Base-by-base conservation (phyloP, 2,329 filamentous ascomycete genomes). In the Sphaerulina populicola region DNA sequence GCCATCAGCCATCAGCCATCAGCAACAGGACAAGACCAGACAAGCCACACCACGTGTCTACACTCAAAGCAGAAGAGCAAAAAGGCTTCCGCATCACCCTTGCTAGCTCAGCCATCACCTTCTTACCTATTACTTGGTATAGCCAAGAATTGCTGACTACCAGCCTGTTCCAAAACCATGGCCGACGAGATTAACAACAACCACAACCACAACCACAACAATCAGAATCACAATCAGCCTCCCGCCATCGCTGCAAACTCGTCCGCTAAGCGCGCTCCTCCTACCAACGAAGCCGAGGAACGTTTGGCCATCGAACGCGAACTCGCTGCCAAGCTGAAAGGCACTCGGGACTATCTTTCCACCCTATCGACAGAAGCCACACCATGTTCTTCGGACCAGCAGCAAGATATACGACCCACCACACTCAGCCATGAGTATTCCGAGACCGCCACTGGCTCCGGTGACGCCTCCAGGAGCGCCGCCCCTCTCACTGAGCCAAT, bases 221-320 rank as follows among this genome's bases (percentile, higher is more conserved):
- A 44, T 12, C 36, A 30, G 9, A 18, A 36, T 9, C 15, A 43
- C 5, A 27, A 21, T 6, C 45, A 41, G 31, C 21, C 46, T 10
- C 33, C 33, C 1, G 45, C 29, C 23, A 27, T 27, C 14, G 21
- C 41, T 3, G 41, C 45, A 37, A 49, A 42, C 12, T 44, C 15
- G 14, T 49, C 39, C 7, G 46, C 39, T 18, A 49, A 38, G 46
- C 46, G 46, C 29, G 46, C 35, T 14, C 35, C 48, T 31, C 41
- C 14, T 11, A 33, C 12, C 12, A 18, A 11, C n/a, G 48, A 44
- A 12, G 42, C 33, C 11, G 41, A 44, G 8, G 48, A 51, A 15
- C 48, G 49, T 37, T 40, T 21, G 15, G 49, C 50, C 36, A 56
- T 60, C n/a, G 53, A 57, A 31, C 51, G 52, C 12, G 53, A 53